Conservation (phyloP, 306 rosid species). For the Prunus kanzakura region DNA sequence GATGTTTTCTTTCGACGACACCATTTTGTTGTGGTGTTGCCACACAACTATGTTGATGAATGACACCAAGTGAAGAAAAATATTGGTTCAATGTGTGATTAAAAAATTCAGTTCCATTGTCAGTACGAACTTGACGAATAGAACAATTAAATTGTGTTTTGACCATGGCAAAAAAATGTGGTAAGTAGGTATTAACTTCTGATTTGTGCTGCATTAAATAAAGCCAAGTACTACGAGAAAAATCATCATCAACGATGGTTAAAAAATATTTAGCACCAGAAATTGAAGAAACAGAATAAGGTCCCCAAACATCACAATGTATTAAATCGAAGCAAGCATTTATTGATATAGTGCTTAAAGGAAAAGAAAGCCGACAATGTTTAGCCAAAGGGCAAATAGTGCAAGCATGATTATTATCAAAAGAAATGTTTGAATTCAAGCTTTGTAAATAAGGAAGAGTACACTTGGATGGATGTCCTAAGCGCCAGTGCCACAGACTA, state of each 20-base stretch:
- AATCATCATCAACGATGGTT: neutral
- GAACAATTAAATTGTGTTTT: neutral
- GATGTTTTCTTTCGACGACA: neutral
- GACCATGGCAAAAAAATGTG: neutral
- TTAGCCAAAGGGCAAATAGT: neutral
- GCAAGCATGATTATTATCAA: neutral
- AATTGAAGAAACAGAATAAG: neutral
- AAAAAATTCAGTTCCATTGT: neutral
- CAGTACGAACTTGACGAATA: neutral
- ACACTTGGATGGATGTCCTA: neutral
- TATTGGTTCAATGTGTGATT: neutral
- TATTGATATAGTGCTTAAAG: neutral
- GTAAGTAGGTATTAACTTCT: neutral
- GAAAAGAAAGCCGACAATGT: neutral
- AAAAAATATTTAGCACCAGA: neutral
- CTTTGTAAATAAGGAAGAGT: neutral
- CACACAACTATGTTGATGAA: neutral
- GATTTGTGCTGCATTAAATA: neutral
- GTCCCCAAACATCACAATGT: neutral
- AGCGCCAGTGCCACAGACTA: neutral
- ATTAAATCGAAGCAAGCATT: neutral
- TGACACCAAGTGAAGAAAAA: neutral
- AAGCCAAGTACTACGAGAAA: neutral
- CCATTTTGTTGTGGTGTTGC: neutral
- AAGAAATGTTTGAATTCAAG: neutral